Conservation (phyloP, 495 filamentous ascomycete genomes). For the Xylaria telfairii region DNA sequence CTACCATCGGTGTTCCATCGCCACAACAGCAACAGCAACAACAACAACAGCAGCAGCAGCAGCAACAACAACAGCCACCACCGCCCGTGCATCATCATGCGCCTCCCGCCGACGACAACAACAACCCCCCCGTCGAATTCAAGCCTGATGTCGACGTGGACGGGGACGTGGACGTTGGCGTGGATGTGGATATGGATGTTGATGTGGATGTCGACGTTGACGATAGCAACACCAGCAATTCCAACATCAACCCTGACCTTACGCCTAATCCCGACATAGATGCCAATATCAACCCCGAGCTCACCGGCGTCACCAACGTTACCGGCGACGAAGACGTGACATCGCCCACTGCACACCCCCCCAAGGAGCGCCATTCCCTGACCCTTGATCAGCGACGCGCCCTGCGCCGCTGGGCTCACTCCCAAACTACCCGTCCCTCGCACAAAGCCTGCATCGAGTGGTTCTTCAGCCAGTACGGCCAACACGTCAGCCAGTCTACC, state of each 20-base stretch:
- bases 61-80: background rate
- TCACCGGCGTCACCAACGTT: slow-evolving; percentile 19
- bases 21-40: background rate
- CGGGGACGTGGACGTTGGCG: background rate
- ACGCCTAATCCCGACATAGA: slow-evolving; percentile 2
- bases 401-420: slow-evolving; percentile 57
- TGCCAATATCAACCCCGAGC: slow-evolving; percentile 21
- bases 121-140: slow-evolving; percentile 12
- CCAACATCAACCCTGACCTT: slow-evolving; percentile 25
- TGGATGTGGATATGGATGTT: slow-evolving; percentile 10
- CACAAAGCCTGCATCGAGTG: slow-evolving; percentile 62
- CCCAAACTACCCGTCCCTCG: slow-evolving; percentile 53
- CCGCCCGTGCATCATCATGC: background rate
- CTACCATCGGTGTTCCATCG: slow-evolving; percentile 3
- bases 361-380: slow-evolving; percentile 56
- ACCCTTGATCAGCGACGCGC: slow-evolving; percentile 60
- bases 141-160: background rate
- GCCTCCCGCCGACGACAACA: slow-evolving; percentile 8
- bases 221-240: slow-evolving; percentile 19
- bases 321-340: slow-evolving; percentile 9
- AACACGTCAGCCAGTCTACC: slow-evolving; percentile 59
- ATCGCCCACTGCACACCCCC: slow-evolving; percentile 21
- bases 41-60: no score
- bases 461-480: slow-evolving; percentile 56
- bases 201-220: slow-evolving; percentile 25